These are phyloP conservation scores for Chionographis japonica DNA, from an alignment of 106 monocot genomes.

Conservation along the genomic window DNA sequence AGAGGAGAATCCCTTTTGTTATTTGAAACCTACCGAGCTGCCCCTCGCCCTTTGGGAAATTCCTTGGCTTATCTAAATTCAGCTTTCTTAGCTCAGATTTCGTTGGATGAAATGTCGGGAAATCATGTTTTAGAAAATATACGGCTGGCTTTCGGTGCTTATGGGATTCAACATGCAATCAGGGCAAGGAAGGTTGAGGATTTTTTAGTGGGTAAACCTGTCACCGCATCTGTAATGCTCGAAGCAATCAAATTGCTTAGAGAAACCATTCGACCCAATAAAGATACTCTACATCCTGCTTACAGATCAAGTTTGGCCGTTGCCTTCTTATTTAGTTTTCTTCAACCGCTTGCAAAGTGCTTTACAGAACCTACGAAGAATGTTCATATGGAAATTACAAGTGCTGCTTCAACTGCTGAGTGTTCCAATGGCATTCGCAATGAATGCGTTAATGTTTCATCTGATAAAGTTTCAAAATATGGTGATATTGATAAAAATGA, in stretches of 20 bases:
- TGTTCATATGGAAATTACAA: background rate
- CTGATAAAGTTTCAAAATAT: background rate
- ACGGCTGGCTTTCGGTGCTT: slow-evolving; percentile 78
- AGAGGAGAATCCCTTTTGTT: slow-evolving; percentile 8
- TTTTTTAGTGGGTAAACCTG: slow-evolving; percentile 43
- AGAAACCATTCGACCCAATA: slow-evolving; percentile 33
- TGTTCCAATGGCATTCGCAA: slow-evolving; percentile 3
- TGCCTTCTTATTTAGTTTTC: slow-evolving; percentile 65
- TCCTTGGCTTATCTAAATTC: slow-evolving; percentile 72
- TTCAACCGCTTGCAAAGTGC: slow-evolving; percentile 33
- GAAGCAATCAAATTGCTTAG: slow-evolving; percentile 56
- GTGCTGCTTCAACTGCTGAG: background rate
- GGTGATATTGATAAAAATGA: slow-evolving; percentile 9
- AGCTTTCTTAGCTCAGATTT: slow-evolving; percentile 58
- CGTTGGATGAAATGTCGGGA: slow-evolving; percentile 22
- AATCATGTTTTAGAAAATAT: slow-evolving; percentile 25
- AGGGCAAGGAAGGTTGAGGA: slow-evolving; percentile 63
- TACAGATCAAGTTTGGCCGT: slow-evolving; percentile 70
- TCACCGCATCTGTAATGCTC: slow-evolving; percentile 48
- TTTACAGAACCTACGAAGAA: slow-evolving; percentile 7
- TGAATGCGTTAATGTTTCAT: background rate
- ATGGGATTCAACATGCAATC: slow-evolving; percentile 45
- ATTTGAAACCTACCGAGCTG: slow-evolving; percentile 70
- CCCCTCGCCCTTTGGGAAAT: slow-evolving; percentile 77
- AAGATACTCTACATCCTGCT: slow-evolving; percentile 44